Evolutionary conservation across 805 yeast species (phyloP), one percentile per base, ranked within the genome.

Genomic region (Grigorovia yakushimaensis): DNA sequence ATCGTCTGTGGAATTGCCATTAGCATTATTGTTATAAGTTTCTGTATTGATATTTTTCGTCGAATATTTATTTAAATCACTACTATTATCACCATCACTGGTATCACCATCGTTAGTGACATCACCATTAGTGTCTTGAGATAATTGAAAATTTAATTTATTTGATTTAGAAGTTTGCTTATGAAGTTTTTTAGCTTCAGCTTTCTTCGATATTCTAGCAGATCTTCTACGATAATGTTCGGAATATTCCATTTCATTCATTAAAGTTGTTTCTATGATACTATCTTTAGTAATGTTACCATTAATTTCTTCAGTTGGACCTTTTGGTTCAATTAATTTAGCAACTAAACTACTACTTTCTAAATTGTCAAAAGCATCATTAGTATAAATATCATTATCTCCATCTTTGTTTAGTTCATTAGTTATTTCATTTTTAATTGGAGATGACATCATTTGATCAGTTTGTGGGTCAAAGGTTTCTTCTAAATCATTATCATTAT

Each of bases 171-270:
- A 27, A 15, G 33, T 9, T 37, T 23, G 41, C 38, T n/a, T 20
- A 43, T 18, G 39, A 44, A 20, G 3, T 13, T 27, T 41, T 45
- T 45, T 50, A 20, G 44, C 46, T 44, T 49, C 47, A 37, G 37
- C 38, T 23, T 45, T 48, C 35, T 47, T 42, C 6, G 54, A 51
- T 8, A 51, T 21, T 44, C 54, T 49, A 10, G 54, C 47, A 9
- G 54, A 51, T 45, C 54, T 45, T 39, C 54, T 47, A 30, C 46
- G 39, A 39, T 43, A 47, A n/a, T 23, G 22, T 15, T 35, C 22
- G 11, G n/a, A 15, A 33, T 15, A 33, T 33, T 33, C n/a, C 37
- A 33, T 33, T 15, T 33, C 37, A 15, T 33, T n/a, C 37, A 33
- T 33, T 15, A 33, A 33, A n/a, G n/a, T 33, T 37, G 46, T 39